Evolutionary conservation across 192 early-diverging fungal genomes (phyloP), one percentile per base, ranked within the genome.

Genomic region (Helicostylum pulchrum): DNA sequence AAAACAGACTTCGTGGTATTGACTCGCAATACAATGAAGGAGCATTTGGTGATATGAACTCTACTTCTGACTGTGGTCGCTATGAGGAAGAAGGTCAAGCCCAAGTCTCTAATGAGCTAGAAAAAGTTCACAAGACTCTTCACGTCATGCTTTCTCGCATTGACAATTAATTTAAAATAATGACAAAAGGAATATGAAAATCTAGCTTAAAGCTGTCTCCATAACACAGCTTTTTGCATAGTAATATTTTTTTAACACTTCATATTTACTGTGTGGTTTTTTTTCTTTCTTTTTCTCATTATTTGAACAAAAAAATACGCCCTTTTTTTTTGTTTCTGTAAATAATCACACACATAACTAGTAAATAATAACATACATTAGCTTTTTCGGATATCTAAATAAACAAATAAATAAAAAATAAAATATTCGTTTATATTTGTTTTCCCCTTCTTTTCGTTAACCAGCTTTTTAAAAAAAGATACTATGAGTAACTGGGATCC

Each of bases 51-150:
- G 15, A 2, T 7, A 50, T 19, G 7, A 7, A 26, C 15, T 23
- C 21, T 48, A 30, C 9, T 14, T 30, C 14, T 7, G 11, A 26
- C 17, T 32, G 17, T 47, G 19, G 42, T 26, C 46, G 44, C 46
- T 67, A 67, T 42, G 65, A 67, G 30, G 32, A 47, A 17, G 14
- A 46, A 42, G 65, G 65, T 19, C 55, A 39, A 42, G 48, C 55
- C 17, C 65, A 67, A 20, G 65, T 67, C 12, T 21, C 34, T 3
- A 26, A 67, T 26, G 65, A 60, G 15, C 19, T 67, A 7, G 65
- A 67, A 39, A 56, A 43, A 21, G 57, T 67, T 12, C 65, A 67
- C 17, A 57, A 51, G 3, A 67, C 30, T 56, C 20, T 67, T 32
- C 55, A 47, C 30, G 21, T 43, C 19, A 58, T 67, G 65, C 56